Conservation (phyloP, 108 stramenopile species). For the Fragilaria crotonensis region DNA sequence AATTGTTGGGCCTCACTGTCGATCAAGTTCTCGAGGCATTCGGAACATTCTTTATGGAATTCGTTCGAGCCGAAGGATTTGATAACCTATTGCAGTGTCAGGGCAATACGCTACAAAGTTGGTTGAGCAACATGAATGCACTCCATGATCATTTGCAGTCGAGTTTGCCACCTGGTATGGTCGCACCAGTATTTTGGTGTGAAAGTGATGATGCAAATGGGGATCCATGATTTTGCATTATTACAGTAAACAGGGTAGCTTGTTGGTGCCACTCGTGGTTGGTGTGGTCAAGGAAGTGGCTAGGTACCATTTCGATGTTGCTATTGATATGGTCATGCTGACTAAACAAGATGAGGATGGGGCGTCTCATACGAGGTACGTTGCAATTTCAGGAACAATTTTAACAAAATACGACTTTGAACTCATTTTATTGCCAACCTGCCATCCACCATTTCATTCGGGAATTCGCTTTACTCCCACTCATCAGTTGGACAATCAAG, state of each 20-base stretch:
- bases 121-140: too few relatives aligned
- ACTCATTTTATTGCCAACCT: too few relatives aligned
- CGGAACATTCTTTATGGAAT: constrained; percentile 49
- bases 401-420: too few relatives aligned
- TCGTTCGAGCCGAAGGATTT: constrained; percentile 45
- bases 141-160: too few relatives aligned
- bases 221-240: constrained; percentile 48
- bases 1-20: constrained; percentile 31
- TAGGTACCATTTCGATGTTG: constrained; percentile 43
- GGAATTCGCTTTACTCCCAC: too few relatives aligned
- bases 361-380: too few relatives aligned
- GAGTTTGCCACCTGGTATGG: too few relatives aligned
- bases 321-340: constrained; percentile 35
- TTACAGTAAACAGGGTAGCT: constrained; percentile 28
- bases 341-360: constrained; percentile 30
- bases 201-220: constrained; percentile 26
- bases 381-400: too few relatives aligned
- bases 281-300: constrained; percentile 41
- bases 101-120: constrained; percentile 38
- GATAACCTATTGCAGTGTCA: constrained; percentile 43
- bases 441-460: too few relatives aligned
- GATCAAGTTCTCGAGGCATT: constrained; percentile 50
- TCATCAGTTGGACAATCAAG: too few relatives aligned
- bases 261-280: constrained; percentile 43
- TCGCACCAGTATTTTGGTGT: constrained; percentile 60